A percentile compares a stretch with the other conserved stretches of the same genome.
Conservation (phyloP, 1,284 basidiomycete genomes). For the Rhodotorula mucilaginosa region DNA sequence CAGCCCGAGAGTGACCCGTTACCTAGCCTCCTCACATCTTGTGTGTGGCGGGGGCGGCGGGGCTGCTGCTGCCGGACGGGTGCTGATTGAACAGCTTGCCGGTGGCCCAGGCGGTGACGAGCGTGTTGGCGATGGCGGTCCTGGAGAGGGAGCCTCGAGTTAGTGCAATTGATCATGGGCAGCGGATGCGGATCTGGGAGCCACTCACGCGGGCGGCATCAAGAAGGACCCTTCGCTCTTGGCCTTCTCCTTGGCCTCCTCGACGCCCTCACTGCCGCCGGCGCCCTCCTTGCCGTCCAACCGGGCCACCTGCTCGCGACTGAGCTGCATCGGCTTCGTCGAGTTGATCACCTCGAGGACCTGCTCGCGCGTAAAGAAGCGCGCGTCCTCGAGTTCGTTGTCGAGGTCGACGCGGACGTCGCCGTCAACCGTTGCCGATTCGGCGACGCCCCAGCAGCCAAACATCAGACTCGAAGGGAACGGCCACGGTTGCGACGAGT, state of each 20-base stretch:
- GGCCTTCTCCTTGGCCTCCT: conserved; percentile 40
- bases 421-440: conserved; percentile 48
- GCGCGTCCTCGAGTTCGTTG: conserved; percentile 92
- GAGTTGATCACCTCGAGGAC: conserved; percentile 64
- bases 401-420: conserved; percentile 83
- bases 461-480: conserved; percentile 43
- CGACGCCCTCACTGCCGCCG: conserved; percentile 15
- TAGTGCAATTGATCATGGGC: neutral
- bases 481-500: conserved; percentile 57
- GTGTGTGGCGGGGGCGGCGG: neutral
- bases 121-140: conserved; percentile 68
- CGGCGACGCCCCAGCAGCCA: conserved; percentile 39
- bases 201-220: conserved; percentile 56
- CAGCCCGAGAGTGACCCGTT: too few relatives aligned
- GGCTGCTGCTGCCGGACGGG: neutral
- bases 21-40: conserved; percentile 2
- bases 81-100: conserved; percentile 19
- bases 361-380: conserved; percentile 78
- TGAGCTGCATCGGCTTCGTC: conserved; percentile 59
- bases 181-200: neutral
- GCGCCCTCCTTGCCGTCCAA: conserved; percentile 53
- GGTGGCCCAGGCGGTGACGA: conserved; percentile 65
- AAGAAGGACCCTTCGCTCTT: conserved; percentile 58
- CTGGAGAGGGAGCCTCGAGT: conserved; percentile 18
- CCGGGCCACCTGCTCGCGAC: conserved; percentile 61